Evolutionary conservation across 2,329 filamentous ascomycete genomes (phyloP), one percentile per base, ranked within the genome.

Genomic region (Aureobasidium mangrovei): DNA sequence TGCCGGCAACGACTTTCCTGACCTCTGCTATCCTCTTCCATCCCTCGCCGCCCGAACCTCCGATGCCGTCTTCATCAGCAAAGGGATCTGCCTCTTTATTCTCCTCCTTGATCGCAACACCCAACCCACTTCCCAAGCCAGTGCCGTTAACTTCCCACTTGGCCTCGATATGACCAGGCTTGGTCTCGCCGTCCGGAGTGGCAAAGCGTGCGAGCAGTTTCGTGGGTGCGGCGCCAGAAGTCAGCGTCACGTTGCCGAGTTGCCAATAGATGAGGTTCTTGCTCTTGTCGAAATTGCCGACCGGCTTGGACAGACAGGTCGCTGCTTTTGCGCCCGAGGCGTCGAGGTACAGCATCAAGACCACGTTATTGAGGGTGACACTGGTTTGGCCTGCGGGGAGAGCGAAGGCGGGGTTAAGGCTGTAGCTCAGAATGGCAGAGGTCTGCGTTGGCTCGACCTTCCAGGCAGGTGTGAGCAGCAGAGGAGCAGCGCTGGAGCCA

Each of bases 201-300:
- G 84, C 74, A 61, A 98, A 86, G 3, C 90, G 82, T 56, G 89
- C 93, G 5, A 95, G 83, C 56, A 96, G 81, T 70, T 89, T 91
- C 63, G 85, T 79, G 60, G 81, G 78, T 35, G 73, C 68, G 32
- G 72, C 69, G 7, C 5, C 35, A 7, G 80, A 72, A 42, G 77
- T 75, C 1, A 84, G 69, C 0, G 82, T 85, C 12, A 97, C 74
- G 29, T 31, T 29, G 43, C 84, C 84, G 0, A 93, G 71, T 10
- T 84, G 82, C 88, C 88, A 94, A 74, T 87, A 90, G 9, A 93
- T 83, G 27, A 89, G 66, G 43, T 84, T 83, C 63, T 85, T 85
- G 42, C 91, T 87, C 62, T 85, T 85, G 26, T 86, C 75, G 64
- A 91, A 90, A 0, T 82, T 89, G n/a, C 88, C 88, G 0, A 80